Evolutionary conservation across 345 rosid species (phyloP).

Genomic region (Brassica cretica): DNA sequence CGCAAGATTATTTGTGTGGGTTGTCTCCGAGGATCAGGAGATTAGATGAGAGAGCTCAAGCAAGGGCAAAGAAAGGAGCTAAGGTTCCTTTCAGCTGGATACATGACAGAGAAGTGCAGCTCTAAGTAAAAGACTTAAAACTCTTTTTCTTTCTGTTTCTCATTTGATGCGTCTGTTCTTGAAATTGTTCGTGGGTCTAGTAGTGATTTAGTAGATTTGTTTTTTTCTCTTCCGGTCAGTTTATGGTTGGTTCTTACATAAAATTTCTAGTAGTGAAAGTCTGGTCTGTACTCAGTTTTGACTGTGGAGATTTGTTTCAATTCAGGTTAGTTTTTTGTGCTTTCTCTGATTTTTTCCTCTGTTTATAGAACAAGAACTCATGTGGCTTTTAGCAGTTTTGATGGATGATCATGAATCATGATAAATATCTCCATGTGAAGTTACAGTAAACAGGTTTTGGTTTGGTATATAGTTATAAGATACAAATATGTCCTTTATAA

Average conservation of each 20-base stretch:
- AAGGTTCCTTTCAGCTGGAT: conserved; percentile 82
- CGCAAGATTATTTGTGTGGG: conserved; percentile 82
- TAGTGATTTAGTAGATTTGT: conserved; percentile 25
- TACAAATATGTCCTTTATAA: not conserved
- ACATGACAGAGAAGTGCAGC: conserved; percentile 64
- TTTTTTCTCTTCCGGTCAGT: conserved; percentile 14
- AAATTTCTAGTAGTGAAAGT: conserved; percentile 23
- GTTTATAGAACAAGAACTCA: not conserved
- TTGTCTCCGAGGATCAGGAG: conserved; percentile 69
- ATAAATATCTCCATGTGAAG: not conserved
- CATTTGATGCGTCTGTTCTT: conserved; percentile 23
- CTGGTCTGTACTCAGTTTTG: conserved; percentile 22
- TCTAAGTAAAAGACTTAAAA: conserved; percentile 28
- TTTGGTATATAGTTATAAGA: not conserved
- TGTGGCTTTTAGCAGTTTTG: conserved; percentile 7
- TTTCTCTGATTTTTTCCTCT: not conserved
- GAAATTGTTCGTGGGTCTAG: conserved; percentile 37
- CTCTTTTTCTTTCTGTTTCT: not conserved
- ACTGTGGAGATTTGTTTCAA: conserved; percentile 14
- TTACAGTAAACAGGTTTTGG: not conserved
- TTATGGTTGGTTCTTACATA: conserved; percentile 23
- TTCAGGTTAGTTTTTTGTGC: conserved; percentile 6
- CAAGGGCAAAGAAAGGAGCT: conserved; percentile 59
- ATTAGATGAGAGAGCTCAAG: conserved; percentile 86
- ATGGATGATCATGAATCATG: not conserved